Evolutionary conservation across 1,284 basidiomycete species (phyloP).

Genomic region (Ustilago crameri): DNA sequence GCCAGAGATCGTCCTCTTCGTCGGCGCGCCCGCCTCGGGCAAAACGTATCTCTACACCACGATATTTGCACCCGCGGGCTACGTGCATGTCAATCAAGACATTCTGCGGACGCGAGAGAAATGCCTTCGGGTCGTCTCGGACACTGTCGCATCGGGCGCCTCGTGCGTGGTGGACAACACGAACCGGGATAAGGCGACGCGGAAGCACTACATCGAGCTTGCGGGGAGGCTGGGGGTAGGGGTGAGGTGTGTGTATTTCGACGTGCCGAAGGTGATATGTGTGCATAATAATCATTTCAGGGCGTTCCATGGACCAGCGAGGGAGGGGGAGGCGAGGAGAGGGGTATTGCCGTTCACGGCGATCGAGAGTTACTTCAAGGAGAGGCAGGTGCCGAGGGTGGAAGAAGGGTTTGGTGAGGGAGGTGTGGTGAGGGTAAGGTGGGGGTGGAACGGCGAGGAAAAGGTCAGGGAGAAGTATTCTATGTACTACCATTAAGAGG

Average conservation of each 20-base stretch:
- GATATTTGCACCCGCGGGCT: conserved; percentile 77
- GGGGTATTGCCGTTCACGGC: conserved; percentile 25
- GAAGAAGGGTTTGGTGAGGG: conserved; percentile 37
- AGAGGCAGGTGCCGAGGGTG: conserved; percentile 22
- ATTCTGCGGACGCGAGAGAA: conserved; percentile 78
- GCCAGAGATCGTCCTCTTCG: conserved; percentile 79
- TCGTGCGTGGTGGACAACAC: conserved; percentile 61
- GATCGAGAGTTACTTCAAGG: conserved; percentile 39
- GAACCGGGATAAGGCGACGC: conserved; percentile 46
- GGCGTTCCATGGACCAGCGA: conserved; percentile 19
- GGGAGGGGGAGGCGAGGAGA: conserved; percentile 11
- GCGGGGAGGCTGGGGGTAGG: conserved; percentile 10
- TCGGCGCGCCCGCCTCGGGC: conserved; percentile 86
- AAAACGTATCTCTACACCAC: conserved; percentile 83
- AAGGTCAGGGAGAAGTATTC: conserved; percentile 9
- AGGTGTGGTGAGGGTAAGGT: conserved; percentile 21
- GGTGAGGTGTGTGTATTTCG: conserved; percentile 47
- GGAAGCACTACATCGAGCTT: conserved; percentile 49
- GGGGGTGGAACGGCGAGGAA: conserved; percentile 32
- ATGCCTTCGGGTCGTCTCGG: conserved; percentile 77
- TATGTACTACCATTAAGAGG: conserved; percentile 48
- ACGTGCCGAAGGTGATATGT: conserved; percentile 23
- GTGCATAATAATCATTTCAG: conserved; percentile 52
- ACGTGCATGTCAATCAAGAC: conserved; percentile 71
- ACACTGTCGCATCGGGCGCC: conserved; percentile 71